Base-by-base conservation (phyloP, 2,329 filamentous ascomycete species). In the Dactylellina leptospora region DNA sequence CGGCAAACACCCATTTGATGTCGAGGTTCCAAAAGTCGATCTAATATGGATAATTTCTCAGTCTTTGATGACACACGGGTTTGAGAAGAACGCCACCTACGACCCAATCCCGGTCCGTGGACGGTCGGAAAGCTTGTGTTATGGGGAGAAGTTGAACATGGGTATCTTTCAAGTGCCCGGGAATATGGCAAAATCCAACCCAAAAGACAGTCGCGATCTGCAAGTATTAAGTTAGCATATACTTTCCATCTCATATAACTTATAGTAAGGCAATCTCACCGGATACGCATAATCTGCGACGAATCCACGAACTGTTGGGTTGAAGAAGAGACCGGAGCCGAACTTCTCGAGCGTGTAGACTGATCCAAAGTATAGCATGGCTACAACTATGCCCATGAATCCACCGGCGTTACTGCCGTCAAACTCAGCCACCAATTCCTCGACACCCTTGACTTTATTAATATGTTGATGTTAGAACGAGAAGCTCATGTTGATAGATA, bases 81-180 rank as follows among this genome's bases (percentile, higher is more conserved):
- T 40, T 40, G 36, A 38, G 2, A n/a, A 20, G 77, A 75, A 47
- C 80, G 27, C 5, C 78, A 64, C 68, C 22, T 60, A 72, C 68
- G 25, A 72, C 68, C 68, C 68, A 85, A 45, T 83, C 81, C 40
- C 91, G 84, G 68, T 89, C 87, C 0, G 81, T 83, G 0, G 92
- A 96, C 0, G 92, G 92, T 76, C 86, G 87, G 81, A 96, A 96
- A 0, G 92, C 87, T 64, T 86, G 87, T 74, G 87, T 87, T 0
- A 88, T 93, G 0, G 92, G 92, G 25, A 96, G 82, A 6, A 84
- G 87, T 73, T 90, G 86, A 8, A 96, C 81, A 18, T 86, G 78
- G 1, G 96, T 85, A 40, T 84, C 80, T n/a, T 81, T 81, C 90
- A 96, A 77, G 23, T 78, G 79, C 0, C 83, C 83, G 4, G 82